Evolutionary conservation across 73 alveolate species (phyloP), one percentile per base, ranked within the genome.

Genomic region (Paramecium pentaurelia): DNA sequence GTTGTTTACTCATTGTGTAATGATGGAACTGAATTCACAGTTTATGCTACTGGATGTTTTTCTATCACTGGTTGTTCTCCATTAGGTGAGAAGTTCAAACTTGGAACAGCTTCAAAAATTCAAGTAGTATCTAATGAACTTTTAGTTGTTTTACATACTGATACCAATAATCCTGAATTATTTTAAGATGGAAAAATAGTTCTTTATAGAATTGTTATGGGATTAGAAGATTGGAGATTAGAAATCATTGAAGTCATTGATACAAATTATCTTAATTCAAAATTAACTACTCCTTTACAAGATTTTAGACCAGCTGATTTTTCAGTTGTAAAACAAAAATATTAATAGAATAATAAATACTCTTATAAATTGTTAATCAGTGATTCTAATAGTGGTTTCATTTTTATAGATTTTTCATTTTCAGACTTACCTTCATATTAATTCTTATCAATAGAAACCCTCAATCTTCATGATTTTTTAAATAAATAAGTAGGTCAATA

Each of bases 51-150:
- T 18, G 60, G 87, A 12, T 73, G 87, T 16, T 34, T 73, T 8
- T 73, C 87, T 14, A 40, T 73, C 16, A 37, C 87, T 30, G 87
- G 60, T 6, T 73, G 87, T n/a, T 40, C 58, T 44, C 87, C 87
- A 12, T 10, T 73, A 3, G 87, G 87, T 3, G 60, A 32, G 0
- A 73, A 73, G 20, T 34, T 73, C 32, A 38, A 20, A 37, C 36
- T 73, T 6, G 87, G 87, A 16, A 18, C 11, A 37, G 60, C 87
- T 12, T 36, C 87, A 18, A 73, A 73, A 38, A 73, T 73, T 18
- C 36, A 73, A 73, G 58, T 73, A 0, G 60, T 73, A 12, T 20
- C 60, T 16, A 73, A 73, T 73, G 87, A 73, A 8, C 59, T 73
- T 6, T 22, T 73, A 9, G 87, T 44, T 36, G 87, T 73, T 36